phyloP scores from a whole-genome alignment of 495 filamentous ascomycete species.

The Aspergillus kassunensis region DNA sequence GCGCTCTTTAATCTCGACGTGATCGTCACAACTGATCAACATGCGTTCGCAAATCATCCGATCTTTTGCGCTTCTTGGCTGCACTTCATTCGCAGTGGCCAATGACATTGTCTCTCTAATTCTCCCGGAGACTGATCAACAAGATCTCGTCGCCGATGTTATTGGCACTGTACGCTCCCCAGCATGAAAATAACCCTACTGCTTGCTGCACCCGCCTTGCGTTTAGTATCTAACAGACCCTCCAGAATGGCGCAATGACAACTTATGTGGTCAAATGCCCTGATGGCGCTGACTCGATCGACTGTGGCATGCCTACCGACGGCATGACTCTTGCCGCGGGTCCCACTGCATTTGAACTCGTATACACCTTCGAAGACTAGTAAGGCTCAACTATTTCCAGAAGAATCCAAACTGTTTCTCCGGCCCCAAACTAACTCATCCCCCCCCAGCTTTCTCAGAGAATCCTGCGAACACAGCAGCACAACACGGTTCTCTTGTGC shows the following conservation, averaged over 20 bases:
- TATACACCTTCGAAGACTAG: constrained; percentile 15
- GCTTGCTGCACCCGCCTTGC: neutral
- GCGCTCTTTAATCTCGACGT: neutral
- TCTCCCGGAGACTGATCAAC: constrained; percentile 18
- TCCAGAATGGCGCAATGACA: constrained; percentile 12
- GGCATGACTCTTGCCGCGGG: constrained; percentile 10
- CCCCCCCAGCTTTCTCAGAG: constrained; percentile 19
- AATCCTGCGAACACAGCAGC: constrained; percentile 29
- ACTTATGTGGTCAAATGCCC: constrained; percentile 14
- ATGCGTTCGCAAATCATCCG: constrained; percentile 11
- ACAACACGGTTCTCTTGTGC: constrained; percentile 32
- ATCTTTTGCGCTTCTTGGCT: constrained; percentile 8
- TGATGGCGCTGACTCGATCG: neutral
- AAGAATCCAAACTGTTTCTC: too few species aligned
- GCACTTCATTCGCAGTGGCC: constrained; percentile 20
- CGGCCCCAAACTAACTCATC: neutral
- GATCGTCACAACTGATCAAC: constrained; percentile 11
- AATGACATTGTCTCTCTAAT: constrained; percentile 28
- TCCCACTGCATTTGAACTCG: neutral
- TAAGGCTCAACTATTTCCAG: neutral
- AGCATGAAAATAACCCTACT: neutral
- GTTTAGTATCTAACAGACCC: neutral
- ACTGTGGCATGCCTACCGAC: constrained; percentile 1
- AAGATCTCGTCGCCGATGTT: constrained; percentile 14
- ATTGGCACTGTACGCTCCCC: constrained; percentile 21